phyloP scores from a whole-genome alignment of 345 rosid genomes.

The Balakata baccata region DNA sequence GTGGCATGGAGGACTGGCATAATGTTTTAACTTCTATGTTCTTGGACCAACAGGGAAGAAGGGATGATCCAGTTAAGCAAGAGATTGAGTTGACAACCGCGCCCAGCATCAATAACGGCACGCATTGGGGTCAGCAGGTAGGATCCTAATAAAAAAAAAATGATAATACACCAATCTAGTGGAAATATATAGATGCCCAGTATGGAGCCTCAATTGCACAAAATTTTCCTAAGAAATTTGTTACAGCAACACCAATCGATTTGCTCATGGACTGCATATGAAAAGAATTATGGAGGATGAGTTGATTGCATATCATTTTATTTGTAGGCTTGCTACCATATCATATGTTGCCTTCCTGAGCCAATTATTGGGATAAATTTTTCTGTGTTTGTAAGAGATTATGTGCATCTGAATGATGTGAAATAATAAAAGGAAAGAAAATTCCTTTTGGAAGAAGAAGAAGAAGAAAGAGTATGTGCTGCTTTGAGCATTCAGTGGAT shows the following conservation, averaged over 20 bases:
- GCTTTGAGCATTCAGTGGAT: neutral
- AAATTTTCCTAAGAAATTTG: neutral
- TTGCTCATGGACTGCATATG: neutral
- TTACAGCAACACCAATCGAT: neutral
- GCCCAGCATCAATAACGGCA: constrained; percentile 69
- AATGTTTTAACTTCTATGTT: neutral
- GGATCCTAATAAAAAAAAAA: neutral
- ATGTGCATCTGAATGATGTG: neutral
- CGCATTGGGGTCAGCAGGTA: constrained; percentile 99
- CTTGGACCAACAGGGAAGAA: constrained; percentile 57
- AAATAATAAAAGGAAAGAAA: neutral
- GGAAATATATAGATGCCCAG: neutral
- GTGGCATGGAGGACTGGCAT: neutral
- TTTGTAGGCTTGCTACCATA: neutral
- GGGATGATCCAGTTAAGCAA: constrained; percentile 61
- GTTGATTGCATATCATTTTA: neutral
- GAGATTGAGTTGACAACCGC: constrained; percentile 88
- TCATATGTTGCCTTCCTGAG: neutral
- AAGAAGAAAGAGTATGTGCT: neutral
- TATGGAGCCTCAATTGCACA: constrained; percentile 4
- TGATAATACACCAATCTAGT: neutral
- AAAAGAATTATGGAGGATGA: neutral
- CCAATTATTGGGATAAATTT: neutral
- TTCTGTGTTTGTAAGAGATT: no score
- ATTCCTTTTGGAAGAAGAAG: neutral